Evolutionary conservation across 148 eudicot genomes (phyloP).

Genomic region (Selenicereus undatus): DNA sequence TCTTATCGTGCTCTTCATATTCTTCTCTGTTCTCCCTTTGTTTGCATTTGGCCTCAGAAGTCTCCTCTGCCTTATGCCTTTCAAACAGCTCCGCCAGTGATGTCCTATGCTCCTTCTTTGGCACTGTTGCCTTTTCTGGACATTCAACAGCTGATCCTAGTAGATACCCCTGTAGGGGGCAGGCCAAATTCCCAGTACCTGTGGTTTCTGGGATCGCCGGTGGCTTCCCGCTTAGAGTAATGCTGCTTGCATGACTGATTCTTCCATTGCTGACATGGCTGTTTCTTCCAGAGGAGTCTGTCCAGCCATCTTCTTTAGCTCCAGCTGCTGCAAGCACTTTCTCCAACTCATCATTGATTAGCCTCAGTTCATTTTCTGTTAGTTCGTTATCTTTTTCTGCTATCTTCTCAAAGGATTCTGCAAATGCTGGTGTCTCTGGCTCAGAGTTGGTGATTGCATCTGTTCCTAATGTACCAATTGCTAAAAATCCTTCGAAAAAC

Average conservation of each 20-base stretch:
- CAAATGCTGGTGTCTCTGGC: slow-evolving; percentile 78
- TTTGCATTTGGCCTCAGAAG: slow-evolving; percentile 32
- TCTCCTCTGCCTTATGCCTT: slow-evolving; percentile 72
- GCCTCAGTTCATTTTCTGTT: slow-evolving; percentile 62
- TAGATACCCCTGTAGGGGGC: slow-evolving; percentile 78
- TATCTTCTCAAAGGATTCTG: slow-evolving; percentile 54
- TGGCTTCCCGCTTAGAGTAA: slow-evolving; percentile 62
- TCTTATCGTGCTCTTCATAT: slow-evolving; percentile 47
- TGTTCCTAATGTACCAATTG: slow-evolving; percentile 84
- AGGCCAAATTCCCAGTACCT: slow-evolving; percentile 34
- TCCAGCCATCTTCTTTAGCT: slow-evolving; percentile 48
- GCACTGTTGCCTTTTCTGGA: slow-evolving; percentile 42
- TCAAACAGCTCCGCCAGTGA: slow-evolving; percentile 82
- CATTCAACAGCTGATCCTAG: slow-evolving; percentile 63
- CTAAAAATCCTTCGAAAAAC: slow-evolving; percentile 80
- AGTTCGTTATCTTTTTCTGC: slow-evolving; percentile 61
- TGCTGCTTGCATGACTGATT: slow-evolving; percentile 67
- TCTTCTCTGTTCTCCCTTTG: slow-evolving; percentile 45
- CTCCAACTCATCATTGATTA: slow-evolving; percentile 79
- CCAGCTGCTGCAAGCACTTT: slow-evolving; percentile 67
- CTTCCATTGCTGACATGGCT: slow-evolving; percentile 69
- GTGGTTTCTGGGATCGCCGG: slow-evolving; percentile 44
- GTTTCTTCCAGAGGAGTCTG: slow-evolving; percentile 67
- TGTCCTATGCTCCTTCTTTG: slow-evolving; percentile 56
- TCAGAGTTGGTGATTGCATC: slow-evolving; percentile 34